Evolutionary conservation across 2,329 filamentous ascomycete genomes (phyloP).

Genomic region (Fusarium floridanum): DNA sequence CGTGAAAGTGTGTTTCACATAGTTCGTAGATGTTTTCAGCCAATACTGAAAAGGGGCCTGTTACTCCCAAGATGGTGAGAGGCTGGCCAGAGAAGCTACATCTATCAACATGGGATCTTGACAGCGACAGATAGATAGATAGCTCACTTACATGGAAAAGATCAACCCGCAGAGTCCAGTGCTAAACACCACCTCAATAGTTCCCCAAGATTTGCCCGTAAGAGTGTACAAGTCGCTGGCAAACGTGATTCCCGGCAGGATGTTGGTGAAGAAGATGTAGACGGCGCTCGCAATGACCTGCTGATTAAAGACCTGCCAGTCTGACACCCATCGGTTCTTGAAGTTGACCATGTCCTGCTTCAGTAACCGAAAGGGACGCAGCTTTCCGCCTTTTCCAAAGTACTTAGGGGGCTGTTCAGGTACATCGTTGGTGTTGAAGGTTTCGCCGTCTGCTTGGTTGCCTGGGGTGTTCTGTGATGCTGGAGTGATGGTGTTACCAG

Average conservation of each 20-base stretch:
- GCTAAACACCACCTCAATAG: slow-evolving; percentile 76
- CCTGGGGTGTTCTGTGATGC: slow-evolving; percentile 9
- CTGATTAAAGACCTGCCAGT: slow-evolving; percentile 73
- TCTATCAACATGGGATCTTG: neutral
- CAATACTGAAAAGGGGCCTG: slow-evolving; percentile 75
- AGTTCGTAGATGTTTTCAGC: slow-evolving; percentile 74
- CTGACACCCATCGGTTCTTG: slow-evolving; percentile 61
- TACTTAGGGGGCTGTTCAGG: slow-evolving; percentile 24
- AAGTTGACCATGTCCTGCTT: slow-evolving; percentile 63
- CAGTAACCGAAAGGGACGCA: slow-evolving; percentile 66
- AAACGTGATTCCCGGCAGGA: slow-evolving; percentile 76
- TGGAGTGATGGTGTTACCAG: slow-evolving; percentile 23
- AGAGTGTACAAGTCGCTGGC: slow-evolving; percentile 73
- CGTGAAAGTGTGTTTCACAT: slow-evolving; percentile 67
- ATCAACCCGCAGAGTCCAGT: slow-evolving; percentile 74
- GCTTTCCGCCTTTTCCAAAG: slow-evolving; percentile 55
- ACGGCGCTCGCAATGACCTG: slow-evolving; percentile 72
- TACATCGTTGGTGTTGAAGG: neutral
- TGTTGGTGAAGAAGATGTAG: slow-evolving; percentile 76
- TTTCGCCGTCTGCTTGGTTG: neutral
- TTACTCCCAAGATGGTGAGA: slow-evolving; percentile 74
- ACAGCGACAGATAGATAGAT: no score
- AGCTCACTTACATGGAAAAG: slow-evolving; percentile 66
- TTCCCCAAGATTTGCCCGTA: slow-evolving; percentile 74
- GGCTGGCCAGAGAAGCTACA: slow-evolving; percentile 69